phyloP scores from a whole-genome alignment of 78 protist genomes.

The Bodo saltans region DNA sequence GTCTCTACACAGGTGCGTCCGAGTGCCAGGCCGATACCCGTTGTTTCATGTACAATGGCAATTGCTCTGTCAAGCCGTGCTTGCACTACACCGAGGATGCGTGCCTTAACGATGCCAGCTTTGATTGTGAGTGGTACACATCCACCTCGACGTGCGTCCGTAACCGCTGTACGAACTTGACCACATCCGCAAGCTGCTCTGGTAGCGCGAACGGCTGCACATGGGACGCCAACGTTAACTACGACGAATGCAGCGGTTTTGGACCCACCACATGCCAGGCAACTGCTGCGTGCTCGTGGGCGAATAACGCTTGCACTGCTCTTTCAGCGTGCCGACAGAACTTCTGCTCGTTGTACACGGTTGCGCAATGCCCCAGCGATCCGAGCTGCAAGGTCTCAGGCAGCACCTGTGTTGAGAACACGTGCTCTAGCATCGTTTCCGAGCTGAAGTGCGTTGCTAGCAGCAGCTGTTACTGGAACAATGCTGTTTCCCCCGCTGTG shows the following conservation, averaged over 20 bases:
- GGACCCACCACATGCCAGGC: not conserved
- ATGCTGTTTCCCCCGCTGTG: not conserved
- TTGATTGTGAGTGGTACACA: constrained; percentile 14
- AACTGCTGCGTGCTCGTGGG: not conserved
- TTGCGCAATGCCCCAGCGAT: not conserved
- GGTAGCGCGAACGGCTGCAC: too few species aligned
- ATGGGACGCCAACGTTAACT: not conserved
- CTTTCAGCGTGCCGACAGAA: constrained; percentile 3
- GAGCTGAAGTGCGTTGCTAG: not conserved
- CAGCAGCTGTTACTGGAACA: constrained; percentile 16
- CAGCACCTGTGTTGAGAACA: not conserved
- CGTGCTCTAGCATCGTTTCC: not conserved
- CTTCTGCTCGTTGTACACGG: not conserved
- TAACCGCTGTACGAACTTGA: not conserved
- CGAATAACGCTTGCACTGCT: not conserved
- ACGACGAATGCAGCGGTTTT: not conserved
- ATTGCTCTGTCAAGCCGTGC: not conserved
- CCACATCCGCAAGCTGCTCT: not conserved
- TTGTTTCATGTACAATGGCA: not conserved
- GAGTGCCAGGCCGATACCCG: not conserved
- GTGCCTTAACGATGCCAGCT: constrained; percentile 9
- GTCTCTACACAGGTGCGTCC: not conserved
- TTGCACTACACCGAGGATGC: not conserved
- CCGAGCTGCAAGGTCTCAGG: not conserved
- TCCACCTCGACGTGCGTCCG: not conserved